These are phyloP conservation scores for Austroboletus eburneus DNA, from an alignment of 768 basidiomycete species.

Conservation along the genomic window DNA sequence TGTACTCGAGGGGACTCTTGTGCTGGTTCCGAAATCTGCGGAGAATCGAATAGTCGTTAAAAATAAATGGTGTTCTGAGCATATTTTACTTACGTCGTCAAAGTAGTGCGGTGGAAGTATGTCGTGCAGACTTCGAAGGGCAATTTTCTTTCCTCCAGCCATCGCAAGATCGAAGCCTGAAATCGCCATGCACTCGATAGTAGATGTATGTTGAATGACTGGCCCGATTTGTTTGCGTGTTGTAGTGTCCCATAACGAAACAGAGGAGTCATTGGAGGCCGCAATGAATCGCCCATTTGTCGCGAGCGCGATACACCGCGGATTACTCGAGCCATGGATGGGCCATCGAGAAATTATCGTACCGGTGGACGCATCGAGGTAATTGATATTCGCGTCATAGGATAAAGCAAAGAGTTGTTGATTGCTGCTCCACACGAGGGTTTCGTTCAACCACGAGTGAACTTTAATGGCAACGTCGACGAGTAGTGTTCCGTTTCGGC, in stretches of 20 bases:
- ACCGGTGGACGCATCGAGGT: background rate
- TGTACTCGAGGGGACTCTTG: no score
- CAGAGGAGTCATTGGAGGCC: background rate
- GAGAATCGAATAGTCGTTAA: background rate
- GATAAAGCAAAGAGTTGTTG: background rate
- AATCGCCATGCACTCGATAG: background rate
- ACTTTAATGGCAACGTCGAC: background rate
- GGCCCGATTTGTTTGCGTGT: background rate
- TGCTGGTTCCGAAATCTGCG: no score
- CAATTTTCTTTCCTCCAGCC: background rate
- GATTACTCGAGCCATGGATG: background rate
- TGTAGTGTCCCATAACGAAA: background rate
- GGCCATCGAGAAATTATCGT: background rate
- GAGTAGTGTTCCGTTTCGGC: background rate
- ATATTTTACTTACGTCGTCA: background rate
- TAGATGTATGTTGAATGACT: background rate
- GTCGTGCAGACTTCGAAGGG: background rate
- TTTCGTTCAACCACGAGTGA: background rate
- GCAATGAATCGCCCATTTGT: background rate
- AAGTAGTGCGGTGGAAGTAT: background rate
- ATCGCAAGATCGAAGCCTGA: background rate
- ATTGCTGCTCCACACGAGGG: background rate
- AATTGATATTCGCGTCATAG: background rate
- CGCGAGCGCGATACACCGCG: background rate
- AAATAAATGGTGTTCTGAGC: background rate